Evolutionary conservation across 495 filamentous ascomycete genomes (phyloP).

Genomic region (Amorphotheca resinae): DNA sequence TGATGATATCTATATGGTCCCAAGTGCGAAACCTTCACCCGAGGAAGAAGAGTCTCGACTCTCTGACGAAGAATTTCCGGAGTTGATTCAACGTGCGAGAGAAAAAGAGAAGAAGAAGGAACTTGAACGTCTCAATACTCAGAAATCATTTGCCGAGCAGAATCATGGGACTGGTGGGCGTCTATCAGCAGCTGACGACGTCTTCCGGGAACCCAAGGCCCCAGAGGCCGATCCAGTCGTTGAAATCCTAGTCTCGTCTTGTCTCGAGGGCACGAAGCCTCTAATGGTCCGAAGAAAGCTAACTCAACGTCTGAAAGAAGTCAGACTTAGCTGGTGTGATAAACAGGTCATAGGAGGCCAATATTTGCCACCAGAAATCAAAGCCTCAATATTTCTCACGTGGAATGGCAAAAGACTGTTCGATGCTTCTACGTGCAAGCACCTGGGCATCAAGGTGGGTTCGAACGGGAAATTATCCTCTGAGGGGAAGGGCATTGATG

Average conservation of each 20-base stretch:
- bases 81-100: conserved; percentile 24
- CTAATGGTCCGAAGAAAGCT: conserved; percentile 56
- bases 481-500: conserved; percentile 26
- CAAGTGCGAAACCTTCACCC: neutral
- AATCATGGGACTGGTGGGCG: conserved; percentile 1
- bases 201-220: conserved; percentile 9
- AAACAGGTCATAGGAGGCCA: conserved; percentile 37
- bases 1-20: conserved; percentile 15
- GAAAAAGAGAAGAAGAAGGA: conserved; percentile 13
- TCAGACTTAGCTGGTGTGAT: conserved; percentile 54
- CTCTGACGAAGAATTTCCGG: conserved; percentile 36
- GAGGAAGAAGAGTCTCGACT: conserved; percentile 21
- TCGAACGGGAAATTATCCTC: conserved; percentile 23
- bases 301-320: conserved; percentile 50
- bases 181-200: conserved; percentile 16
- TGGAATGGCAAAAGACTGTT: conserved; percentile 67
- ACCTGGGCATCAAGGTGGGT: conserved; percentile 43
- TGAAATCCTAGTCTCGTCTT: conserved; percentile 58
- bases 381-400: conserved; percentile 53
- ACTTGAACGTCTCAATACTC: conserved; percentile 2
- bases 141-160: conserved; percentile 6
- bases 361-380: conserved; percentile 23
- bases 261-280: conserved; percentile 46
- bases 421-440: conserved; percentile 57
- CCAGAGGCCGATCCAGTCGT: conserved; percentile 36